Conservation (phyloP, 1,139 yeast genomes). For the Maudiozyma humilis region DNA sequence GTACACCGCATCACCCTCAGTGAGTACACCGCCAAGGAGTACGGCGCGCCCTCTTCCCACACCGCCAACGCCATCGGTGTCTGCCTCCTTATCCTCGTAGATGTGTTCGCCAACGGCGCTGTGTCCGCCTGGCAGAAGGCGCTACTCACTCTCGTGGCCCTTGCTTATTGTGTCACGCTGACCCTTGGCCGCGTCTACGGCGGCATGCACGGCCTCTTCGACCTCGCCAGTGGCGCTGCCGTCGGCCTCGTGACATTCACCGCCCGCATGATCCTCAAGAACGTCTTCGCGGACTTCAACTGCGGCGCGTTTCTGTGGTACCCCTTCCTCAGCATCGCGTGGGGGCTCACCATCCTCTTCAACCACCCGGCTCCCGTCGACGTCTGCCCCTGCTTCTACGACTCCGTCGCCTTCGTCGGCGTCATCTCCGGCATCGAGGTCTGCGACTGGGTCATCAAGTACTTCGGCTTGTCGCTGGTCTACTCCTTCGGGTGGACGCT, state of each 20-base stretch:
- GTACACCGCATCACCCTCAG: constrained; percentile 82
- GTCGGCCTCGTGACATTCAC: constrained; percentile 50
- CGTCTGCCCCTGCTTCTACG: constrained; percentile 94
- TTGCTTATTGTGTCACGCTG: constrained; percentile 54
- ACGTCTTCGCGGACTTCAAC: constrained; percentile 11
- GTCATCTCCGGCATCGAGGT: constrained; percentile 61
- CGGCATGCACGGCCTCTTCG: constrained; percentile 95
- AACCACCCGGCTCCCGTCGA: constrained; percentile 82
- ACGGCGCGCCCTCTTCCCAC: constrained; percentile 92
- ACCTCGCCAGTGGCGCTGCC: constrained; percentile 54
- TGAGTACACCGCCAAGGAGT: constrained; percentile 81
- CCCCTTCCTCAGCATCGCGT: constrained; percentile 36
- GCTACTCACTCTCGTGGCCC: constrained; percentile 12
- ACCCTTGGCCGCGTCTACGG: constrained; percentile 80
- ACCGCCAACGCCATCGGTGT: constrained; percentile 88
- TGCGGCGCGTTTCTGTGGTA: constrained; percentile 28
- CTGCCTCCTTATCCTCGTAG: constrained; percentile 30
- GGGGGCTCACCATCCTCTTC: constrained; percentile 47
- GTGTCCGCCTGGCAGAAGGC: background rate
- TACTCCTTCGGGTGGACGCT: constrained; percentile 6
- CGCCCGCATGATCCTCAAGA: constrained; percentile 32
- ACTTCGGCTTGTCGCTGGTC: constrained; percentile 7
- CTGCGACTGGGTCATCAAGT: constrained; percentile 22
- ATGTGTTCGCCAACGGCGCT: constrained; percentile 5
- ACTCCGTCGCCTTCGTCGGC: constrained; percentile 87